Base-by-base conservation (phyloP, 768 basidiomycete species). In the Goffeauzyma gilvescens region DNA sequence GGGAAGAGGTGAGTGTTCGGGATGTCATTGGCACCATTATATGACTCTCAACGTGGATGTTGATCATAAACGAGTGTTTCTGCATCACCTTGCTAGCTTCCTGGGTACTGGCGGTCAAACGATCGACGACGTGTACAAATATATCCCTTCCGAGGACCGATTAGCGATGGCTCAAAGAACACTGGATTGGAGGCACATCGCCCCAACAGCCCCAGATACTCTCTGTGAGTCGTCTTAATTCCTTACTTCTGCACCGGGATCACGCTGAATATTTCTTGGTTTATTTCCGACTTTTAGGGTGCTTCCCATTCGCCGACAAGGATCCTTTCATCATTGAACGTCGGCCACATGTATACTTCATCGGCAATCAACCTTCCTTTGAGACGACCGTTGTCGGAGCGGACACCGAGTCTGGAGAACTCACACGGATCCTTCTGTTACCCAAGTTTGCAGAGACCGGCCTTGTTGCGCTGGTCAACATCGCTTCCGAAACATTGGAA, bases 121-220 rank as follows among this genome's bases (percentile, higher is more conserved):
- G 5, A 57, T 96, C 17, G 81, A 95, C 59, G 93, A 98, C 58
- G 79, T 96, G 67, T 85, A 75, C 72, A 89, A 85, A 60, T 98
- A 98, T 64, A 68, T 96, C 31, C 65, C 67, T 20, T 48, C 50
- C 8, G 69, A 73, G 44, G 79, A 79, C n/a, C 71, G 79, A 30
- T 59, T 90, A 25, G 72, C 73, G 2, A 70, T 95, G 46, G 72
- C 83, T 8, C 72, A 76, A 55, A 69, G 78, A 31, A 89, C 86
- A 9, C 69, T 98, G 25, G 74, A 71, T 53, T 98, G 90, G 93
- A 69, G 87, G 45, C 90, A 96, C 66, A 75, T 93, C 61, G 87
- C 93, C n/a, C 93, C 93, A 3, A 96, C 93, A 6, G 90, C 90
- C 20, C 93, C 93, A 21, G 93, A 98, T 64, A 98, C 93, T 1